Conservation (phyloP, 2,329 filamentous ascomycete genomes). For the Cladophialophora yegresii region DNA sequence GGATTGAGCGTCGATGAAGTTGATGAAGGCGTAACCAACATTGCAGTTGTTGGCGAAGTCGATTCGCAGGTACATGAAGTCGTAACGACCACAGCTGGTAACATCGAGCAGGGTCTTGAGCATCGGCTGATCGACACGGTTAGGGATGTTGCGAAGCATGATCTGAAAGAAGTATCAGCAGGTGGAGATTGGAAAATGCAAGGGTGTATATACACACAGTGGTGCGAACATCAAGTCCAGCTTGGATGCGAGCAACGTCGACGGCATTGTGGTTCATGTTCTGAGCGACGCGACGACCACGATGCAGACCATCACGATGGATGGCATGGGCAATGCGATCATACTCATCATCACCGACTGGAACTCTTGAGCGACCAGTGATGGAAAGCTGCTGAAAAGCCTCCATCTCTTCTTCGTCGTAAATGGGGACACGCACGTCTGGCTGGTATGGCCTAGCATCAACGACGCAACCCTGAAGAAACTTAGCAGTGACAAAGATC, state of each 20-base stretch:
- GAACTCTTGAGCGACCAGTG: constrained; percentile 46
- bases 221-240: constrained; percentile 72
- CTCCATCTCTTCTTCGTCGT: constrained; percentile 27
- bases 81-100: constrained; percentile 78
- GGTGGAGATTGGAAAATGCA: constrained; percentile 2
- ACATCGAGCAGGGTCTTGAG: constrained; percentile 78
- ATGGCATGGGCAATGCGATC: constrained; percentile 37
- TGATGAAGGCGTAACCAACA: constrained; percentile 96
- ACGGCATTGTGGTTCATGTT: constrained; percentile 48
- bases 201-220: constrained; percentile 57
- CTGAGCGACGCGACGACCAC: constrained; percentile 29
- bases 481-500: constrained; percentile 10
- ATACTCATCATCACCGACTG: constrained; percentile 41
- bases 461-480: constrained; percentile 41
- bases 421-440: constrained; percentile 17
- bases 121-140: constrained; percentile 74
- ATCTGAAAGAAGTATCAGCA: constrained; percentile 56
- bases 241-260: constrained; percentile 48
- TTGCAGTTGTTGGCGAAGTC: constrained; percentile 84
- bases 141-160: constrained; percentile 94
- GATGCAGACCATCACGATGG: constrained; percentile 27
- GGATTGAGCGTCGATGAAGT: constrained; percentile 67
- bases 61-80: constrained; percentile 94
- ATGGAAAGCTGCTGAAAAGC: constrained; percentile 37
- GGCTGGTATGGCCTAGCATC: constrained; percentile 20